phyloP scores from a whole-genome alignment of 1,284 basidiomycete species.

The Cerioporus squamosus region DNA sequence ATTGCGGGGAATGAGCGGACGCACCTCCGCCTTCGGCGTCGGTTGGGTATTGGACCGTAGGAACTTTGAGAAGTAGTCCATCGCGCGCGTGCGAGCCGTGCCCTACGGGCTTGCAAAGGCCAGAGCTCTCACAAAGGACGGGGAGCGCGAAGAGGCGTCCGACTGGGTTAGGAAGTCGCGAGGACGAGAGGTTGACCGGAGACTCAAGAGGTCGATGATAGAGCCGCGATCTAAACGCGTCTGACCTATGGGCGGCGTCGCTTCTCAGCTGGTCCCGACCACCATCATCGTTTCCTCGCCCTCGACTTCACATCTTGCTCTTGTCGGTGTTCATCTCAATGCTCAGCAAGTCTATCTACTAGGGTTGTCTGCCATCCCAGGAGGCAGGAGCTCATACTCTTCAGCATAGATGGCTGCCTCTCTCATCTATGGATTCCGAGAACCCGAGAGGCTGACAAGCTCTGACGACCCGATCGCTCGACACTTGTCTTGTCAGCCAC shows the following conservation, averaged over 20 bases:
- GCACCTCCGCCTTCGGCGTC: conserved; percentile 49
- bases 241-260: no score
- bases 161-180: background rate
- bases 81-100: conserved; percentile 30
- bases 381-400: no score
- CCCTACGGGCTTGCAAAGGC: background rate
- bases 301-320: no score
- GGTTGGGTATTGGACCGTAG: conserved; percentile 57
- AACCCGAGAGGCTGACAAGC: background rate
- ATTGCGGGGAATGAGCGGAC: conserved; percentile 8
- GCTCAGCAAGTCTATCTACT: no score
- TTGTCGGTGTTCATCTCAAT: no score
- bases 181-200: no score
- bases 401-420: background rate
- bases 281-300: no score
- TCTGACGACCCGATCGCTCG: background rate
- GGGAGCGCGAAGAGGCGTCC: background rate
- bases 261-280: no score
- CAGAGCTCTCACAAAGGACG: background rate
- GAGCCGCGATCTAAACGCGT: no score
- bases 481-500: background rate
- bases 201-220: no score
- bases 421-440: no score
- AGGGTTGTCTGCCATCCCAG: no score
- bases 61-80: conserved; percentile 89